Evolutionary conservation across 345 rosid genomes (phyloP).

Genomic region (Firmiana major): DNA sequence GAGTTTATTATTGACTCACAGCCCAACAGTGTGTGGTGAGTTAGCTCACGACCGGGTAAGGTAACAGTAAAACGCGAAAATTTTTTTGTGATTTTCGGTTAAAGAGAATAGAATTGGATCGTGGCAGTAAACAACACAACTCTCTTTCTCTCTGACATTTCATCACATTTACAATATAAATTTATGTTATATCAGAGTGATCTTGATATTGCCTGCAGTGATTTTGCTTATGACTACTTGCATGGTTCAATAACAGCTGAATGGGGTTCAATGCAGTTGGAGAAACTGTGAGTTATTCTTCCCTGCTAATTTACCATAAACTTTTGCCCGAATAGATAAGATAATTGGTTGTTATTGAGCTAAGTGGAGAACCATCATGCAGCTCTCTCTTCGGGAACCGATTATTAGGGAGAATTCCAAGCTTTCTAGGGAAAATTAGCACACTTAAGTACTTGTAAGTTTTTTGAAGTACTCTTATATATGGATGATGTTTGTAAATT

Average conservation of each 20-base stretch:
- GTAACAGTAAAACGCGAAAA: no score
- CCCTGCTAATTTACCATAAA: conserved; percentile 9
- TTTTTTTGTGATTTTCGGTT: no score
- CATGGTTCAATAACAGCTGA: conserved; percentile 52
- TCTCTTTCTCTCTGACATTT: neutral
- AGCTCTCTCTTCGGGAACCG: conserved; percentile 52
- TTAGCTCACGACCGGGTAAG: no score
- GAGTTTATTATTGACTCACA: no score
- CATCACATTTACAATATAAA: neutral
- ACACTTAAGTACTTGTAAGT: conserved; percentile 51
- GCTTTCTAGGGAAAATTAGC: conserved; percentile 38
- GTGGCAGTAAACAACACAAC: conserved; percentile 38
- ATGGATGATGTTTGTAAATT: neutral
- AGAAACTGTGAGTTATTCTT: conserved; percentile 37
- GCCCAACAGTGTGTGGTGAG: no score
- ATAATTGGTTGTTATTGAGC: neutral
- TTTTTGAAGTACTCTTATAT: conserved; percentile 10
- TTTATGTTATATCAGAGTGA: neutral
- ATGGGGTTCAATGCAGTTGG: conserved; percentile 52
- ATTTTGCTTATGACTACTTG: conserved; percentile 53
- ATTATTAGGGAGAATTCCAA: conserved; percentile 53
- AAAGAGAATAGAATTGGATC: no score
- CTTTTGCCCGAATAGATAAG: neutral
- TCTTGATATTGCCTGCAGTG: conserved; percentile 33
- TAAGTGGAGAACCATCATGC: neutral